phyloP scores from a whole-genome alignment of 2,329 filamentous ascomycete species.

The Penicillium vulpinum region DNA sequence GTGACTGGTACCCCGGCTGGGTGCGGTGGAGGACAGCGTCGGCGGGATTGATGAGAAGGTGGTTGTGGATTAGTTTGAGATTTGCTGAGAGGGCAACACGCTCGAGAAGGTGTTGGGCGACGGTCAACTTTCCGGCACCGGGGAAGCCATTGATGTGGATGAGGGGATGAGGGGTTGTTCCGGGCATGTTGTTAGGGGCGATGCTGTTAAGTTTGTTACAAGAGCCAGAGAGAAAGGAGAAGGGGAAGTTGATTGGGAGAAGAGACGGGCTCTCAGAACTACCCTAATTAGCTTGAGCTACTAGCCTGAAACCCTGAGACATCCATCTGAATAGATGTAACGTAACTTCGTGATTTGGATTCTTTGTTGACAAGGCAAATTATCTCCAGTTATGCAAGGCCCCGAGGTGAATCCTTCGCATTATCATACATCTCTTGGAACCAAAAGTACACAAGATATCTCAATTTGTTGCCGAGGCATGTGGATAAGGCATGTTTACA shows the following conservation, averaged over 20 bases:
- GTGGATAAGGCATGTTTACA: not conserved
- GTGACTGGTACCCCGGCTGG: not conserved
- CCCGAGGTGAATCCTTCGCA: too few relatives aligned
- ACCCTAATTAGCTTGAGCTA: too few relatives aligned
- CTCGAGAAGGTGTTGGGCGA: not conserved
- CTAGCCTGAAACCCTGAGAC: too few relatives aligned
- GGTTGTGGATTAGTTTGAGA: not conserved
- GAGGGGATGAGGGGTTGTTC: not conserved
- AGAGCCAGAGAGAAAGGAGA: not conserved
- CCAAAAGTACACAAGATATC: too few relatives aligned
- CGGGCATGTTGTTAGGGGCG: not conserved
- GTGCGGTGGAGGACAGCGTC: not conserved
- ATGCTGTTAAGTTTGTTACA: not conserved
- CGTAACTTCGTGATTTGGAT: too few relatives aligned
- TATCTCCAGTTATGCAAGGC: too few relatives aligned
- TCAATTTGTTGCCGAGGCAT: not conserved
- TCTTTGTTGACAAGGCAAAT: too few relatives aligned
- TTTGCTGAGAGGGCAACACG: not conserved
- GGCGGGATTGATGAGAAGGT: not conserved
- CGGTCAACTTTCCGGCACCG: not conserved
- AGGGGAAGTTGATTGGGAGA: not conserved
- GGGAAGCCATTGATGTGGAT: not conserved
- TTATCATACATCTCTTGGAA: too few relatives aligned
- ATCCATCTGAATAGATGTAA: too few relatives aligned
- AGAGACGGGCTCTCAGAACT: not conserved